Conservation (phyloP, 75 land plant species). For the Adiantum capillusveneris region DNA sequence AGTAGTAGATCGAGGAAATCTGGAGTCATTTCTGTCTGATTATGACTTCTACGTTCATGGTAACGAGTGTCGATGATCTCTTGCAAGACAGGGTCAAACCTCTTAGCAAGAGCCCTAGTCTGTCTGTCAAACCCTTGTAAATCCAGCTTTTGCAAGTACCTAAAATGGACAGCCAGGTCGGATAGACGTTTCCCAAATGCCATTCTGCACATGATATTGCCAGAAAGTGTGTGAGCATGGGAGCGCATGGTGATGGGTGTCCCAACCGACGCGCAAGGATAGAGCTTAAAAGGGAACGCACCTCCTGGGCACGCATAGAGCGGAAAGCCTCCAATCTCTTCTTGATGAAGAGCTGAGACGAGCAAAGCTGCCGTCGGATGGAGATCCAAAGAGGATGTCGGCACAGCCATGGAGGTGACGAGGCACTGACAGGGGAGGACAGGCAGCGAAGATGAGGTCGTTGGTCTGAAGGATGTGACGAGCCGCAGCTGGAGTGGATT, state of each 20-base stretch:
- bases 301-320: conserved; percentile 16
- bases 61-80: too few relatives aligned
- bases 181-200: not conserved
- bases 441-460: conserved; percentile 27
- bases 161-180: too few relatives aligned
- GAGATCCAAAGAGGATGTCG: conserved; percentile 15
- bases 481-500: conserved; percentile 29
- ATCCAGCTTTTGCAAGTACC: not conserved
- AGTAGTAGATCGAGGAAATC: too few relatives aligned
- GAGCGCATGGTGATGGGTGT: too few relatives aligned
- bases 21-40: not conserved
- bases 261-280: not conserved
- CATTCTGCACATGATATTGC: not conserved
- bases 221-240: not conserved
- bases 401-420: not conserved
- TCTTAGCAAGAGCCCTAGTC: not conserved
- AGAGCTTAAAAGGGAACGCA: conserved; percentile 2
- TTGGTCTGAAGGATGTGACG: conserved; percentile 37
- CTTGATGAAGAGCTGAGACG: conserved; percentile 16
- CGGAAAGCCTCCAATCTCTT: conserved; percentile 21
- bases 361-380: conserved; percentile 31
- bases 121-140: not conserved
- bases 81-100: too few relatives aligned
- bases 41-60: too few relatives aligned
- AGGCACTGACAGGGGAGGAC: conserved; percentile 12